Evolutionary conservation across 495 filamentous ascomycete genomes (phyloP).

Genomic region (Trichoderma gamsii): DNA sequence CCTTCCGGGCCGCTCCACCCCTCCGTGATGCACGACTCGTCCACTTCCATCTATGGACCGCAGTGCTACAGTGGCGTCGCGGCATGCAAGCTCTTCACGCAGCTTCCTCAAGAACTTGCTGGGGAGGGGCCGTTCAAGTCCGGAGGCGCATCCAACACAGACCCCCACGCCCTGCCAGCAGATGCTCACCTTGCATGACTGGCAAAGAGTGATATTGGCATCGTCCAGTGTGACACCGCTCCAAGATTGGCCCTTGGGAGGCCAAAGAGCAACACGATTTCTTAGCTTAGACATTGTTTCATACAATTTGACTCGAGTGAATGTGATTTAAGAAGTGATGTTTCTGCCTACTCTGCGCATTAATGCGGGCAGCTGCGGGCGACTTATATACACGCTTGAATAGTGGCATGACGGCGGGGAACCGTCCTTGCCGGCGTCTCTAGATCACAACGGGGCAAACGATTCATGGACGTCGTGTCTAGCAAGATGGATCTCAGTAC

Average conservation of each 20-base stretch:
- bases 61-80: background rate
- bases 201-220: background rate
- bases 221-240: background rate
- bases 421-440: too few relatives aligned
- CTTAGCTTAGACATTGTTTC: background rate
- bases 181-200: background rate
- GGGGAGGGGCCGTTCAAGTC: background rate
- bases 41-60: background rate
- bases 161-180: background rate
- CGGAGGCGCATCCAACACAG: background rate
- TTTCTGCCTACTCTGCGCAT: too few relatives aligned
- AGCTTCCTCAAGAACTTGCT: background rate
- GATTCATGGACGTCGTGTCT: too few relatives aligned
- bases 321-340: too few relatives aligned
- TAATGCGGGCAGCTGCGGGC: too few relatives aligned
- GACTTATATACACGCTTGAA: too few relatives aligned
- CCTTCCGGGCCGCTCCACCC: background rate
- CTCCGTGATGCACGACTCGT: constrained; percentile 3
- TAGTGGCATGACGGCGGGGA: too few relatives aligned
- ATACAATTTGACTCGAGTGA: background rate
- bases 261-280: background rate
- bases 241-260: background rate
- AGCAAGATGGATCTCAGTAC: too few relatives aligned
- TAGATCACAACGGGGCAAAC: too few relatives aligned
- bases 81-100: background rate